These are phyloP conservation scores for Teratosphaeria viscida DNA, from an alignment of 2,329 filamentous ascomycete species.

Conservation along the genomic window DNA sequence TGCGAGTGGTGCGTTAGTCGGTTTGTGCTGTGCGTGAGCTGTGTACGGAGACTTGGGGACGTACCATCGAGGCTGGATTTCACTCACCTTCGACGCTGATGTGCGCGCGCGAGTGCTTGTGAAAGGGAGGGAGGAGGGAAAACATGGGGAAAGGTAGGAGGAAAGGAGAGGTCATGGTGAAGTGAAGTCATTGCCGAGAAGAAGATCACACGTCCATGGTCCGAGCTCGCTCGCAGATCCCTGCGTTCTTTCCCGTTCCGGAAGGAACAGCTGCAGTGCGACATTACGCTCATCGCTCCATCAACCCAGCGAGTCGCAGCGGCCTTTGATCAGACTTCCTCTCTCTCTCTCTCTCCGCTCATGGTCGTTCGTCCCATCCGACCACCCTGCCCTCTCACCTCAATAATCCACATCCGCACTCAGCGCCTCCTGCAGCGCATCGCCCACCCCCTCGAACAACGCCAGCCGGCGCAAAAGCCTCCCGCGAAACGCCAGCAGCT, in stretches of 20 bases:
- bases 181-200: background rate
- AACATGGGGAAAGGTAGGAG: background rate
- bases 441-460: conserved; percentile 1
- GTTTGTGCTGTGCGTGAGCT: background rate
- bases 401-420: background rate
- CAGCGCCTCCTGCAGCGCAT: conserved; percentile 3
- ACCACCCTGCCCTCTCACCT: background rate
- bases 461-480: conserved; percentile 6
- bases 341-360: background rate
- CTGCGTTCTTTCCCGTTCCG: background rate
- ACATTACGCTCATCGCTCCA: background rate
- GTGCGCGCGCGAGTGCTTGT: background rate
- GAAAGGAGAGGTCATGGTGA: background rate
- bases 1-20: background rate
- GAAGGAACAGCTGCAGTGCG: background rate
- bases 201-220: background rate
- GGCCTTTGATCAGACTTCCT: background rate
- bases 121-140: background rate
- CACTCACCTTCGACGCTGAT: background rate
- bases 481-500: conserved; percentile 6
- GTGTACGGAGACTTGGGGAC: background rate
- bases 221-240: background rate
- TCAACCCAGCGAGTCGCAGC: background rate
- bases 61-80: background rate
- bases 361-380: too few relatives aligned